Evolutionary conservation across 2,329 filamentous ascomycete genomes (phyloP), one percentile per base, ranked within the genome.

Genomic region (Sclerotinia glacialis): DNA sequence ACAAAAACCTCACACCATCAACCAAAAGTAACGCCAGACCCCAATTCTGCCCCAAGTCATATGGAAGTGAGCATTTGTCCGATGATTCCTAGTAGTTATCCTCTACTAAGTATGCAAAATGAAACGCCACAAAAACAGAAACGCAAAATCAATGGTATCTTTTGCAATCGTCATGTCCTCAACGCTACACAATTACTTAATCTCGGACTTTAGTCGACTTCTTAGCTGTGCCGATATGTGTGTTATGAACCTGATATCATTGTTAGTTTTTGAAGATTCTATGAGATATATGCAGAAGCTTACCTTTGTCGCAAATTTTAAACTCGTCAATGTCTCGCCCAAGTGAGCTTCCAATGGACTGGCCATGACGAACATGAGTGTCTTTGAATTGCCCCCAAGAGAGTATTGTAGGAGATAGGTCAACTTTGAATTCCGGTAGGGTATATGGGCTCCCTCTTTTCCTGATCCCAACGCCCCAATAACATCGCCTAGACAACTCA

Each of bases 311-410:
- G 95, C 95, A 78, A 99, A 99, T 75, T 95, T 90, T 78, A 99
- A 83, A 82, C 93, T 97, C 54, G 93, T 97, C 76, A 97, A 82
- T 3, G 93, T 97, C 82, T 99, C 95, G 74, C 89, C 90, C 71
- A 97, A 82, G 80, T 98, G 95, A 7, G 88, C 90, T 80, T 96
- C 91, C 67, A 98, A 81, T 44, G 95, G 95, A 72, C 90, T 95
- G 66, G 97, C 91, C 93, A 98, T 98, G 77, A 98, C 92, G 78
- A 99, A 97, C 95, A 99, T 99, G 74, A 99, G 88, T 0, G 95
- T 99, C 80, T 97, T 96, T 72, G 90, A 95, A 78, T 97, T 97
- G 21, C 95, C 95, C 5, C 95, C 94, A 9, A 99, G 82, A 3
- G 92, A 97, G 76, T 95, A 96, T 85, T 98, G 92, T 47, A 99